phyloP scores from a whole-genome alignment of 2,329 filamentous ascomycete species.

The Plectosphaerella sp. region DNA sequence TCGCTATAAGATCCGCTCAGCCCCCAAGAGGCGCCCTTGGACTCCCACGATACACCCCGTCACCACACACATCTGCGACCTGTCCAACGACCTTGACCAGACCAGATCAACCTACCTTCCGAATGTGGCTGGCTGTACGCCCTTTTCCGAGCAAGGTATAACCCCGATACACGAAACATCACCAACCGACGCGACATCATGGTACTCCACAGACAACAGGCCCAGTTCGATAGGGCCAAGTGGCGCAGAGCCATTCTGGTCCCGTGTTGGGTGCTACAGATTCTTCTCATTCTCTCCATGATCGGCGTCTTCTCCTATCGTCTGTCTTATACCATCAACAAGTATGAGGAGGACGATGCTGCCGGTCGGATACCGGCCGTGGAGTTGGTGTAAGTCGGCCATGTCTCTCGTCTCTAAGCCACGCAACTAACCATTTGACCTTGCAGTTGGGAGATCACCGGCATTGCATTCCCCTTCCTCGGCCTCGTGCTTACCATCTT shows the following conservation, averaged over 20 bases:
- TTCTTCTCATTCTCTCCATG: conserved; percentile 37
- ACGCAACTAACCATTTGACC: conserved; percentile 2
- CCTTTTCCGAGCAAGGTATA: neutral
- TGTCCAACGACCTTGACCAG: no score
- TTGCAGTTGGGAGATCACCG: conserved; percentile 48
- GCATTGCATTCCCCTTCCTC: conserved; percentile 43
- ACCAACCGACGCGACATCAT: conserved; percentile 19
- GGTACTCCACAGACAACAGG: conserved; percentile 43
- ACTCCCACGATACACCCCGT: no score
- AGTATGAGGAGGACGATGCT: conserved; percentile 34
- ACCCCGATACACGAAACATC: neutral
- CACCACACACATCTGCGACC: no score
- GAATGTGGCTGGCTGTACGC: no score
- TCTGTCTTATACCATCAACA: conserved; percentile 40
- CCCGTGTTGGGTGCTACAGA: conserved; percentile 46
- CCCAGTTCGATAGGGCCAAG: conserved; percentile 45
- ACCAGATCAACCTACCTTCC: no score
- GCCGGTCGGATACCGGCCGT: conserved; percentile 35
- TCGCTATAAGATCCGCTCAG: no score
- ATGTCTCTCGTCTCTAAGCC: neutral
- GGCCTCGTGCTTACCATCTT: conserved; percentile 41
- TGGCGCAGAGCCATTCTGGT: conserved; percentile 45
- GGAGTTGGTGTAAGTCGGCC: conserved; percentile 43
- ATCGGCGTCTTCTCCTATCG: conserved; percentile 51
- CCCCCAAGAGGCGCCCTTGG: no score